These are phyloP conservation scores for Umbilicaria muhlenbergii DNA, from an alignment of 495 filamentous ascomycete species.

Conservation along the genomic window DNA sequence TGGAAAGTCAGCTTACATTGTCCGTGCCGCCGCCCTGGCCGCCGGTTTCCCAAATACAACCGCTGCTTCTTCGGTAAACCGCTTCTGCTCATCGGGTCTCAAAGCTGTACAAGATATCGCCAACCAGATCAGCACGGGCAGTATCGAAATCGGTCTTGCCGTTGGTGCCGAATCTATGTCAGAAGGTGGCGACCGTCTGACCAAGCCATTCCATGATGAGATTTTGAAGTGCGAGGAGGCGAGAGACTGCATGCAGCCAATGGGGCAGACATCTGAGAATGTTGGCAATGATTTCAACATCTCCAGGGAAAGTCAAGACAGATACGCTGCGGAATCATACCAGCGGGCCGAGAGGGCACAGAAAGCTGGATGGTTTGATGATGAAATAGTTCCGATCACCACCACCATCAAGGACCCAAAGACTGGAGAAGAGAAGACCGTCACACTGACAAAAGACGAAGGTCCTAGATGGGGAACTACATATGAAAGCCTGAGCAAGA, in stretches of 20 bases:
- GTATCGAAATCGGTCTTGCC: slow-evolving; percentile 77
- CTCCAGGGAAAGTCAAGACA: slow-evolving; percentile 62
- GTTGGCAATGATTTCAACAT: slow-evolving; percentile 86
- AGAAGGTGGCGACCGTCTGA: slow-evolving; percentile 46
- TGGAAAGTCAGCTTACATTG: slow-evolving; percentile 74
- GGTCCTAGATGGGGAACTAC: slow-evolving; percentile 85
- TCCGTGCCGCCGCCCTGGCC: slow-evolving; percentile 73
- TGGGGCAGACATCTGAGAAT: slow-evolving; percentile 97
- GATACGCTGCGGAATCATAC: slow-evolving; percentile 75
- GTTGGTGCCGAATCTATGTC: slow-evolving; percentile 84
- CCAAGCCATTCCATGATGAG: slow-evolving; percentile 59
- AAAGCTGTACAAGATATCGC: slow-evolving; percentile 92
- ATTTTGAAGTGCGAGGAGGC: slow-evolving; percentile 65
- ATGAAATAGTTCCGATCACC: slow-evolving; percentile 83
- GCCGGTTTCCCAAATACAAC: slow-evolving; percentile 90
- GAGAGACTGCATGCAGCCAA: slow-evolving; percentile 75
- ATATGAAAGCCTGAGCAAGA: slow-evolving; percentile 63
- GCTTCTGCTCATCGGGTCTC: slow-evolving; percentile 93
- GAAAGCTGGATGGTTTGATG: slow-evolving; percentile 84
- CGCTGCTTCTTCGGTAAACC: slow-evolving; percentile 66
- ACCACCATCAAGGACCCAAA: slow-evolving; percentile 69
- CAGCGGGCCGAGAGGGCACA: slow-evolving; percentile 76
- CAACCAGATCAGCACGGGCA: slow-evolving; percentile 64
- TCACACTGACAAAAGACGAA: slow-evolving; percentile 73
- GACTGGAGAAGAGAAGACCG: slow-evolving; percentile 57